Base-by-base conservation (phyloP, 768 basidiomycete genomes). In the Strobilomyces echinocephalus region DNA sequence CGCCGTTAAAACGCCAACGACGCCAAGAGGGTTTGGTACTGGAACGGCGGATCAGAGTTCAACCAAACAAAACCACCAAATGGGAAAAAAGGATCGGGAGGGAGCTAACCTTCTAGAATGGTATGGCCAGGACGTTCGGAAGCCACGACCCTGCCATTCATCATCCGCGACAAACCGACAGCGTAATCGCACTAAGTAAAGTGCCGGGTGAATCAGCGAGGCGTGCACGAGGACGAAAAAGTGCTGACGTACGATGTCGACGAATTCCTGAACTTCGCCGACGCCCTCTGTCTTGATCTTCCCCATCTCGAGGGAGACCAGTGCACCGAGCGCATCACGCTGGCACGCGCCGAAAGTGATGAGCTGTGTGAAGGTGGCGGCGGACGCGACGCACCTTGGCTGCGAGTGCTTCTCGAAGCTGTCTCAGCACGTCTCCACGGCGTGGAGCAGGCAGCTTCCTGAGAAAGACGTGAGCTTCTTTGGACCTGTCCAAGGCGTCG, bases 241-340 rank as follows among this genome's bases (percentile, higher is more conserved):
- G 31, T 28, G 34, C 48, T 14, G 76, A 2, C 88, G 65, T 67
- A 97, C 91, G 58, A 95, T 91, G 65, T 97, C 94, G 54, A 97
- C 81, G 63, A 95, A 92, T 72, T 95, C 93, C 66, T 95, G 91
- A 12, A 97, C 92, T 73, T 97, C 93, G 15, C 95, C 95, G 18
- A 85, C 75, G 24, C 95, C 95, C 68, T 97, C 95, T 15, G 88
- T 86, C 62, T 77, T 80, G 60, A 97, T 94, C 75, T 98, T 85
- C 16, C 95, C 90, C 89, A 92, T 91, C 68, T 91, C 90, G 14
- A 94, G 77, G 39, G 89, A 87, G 9, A 95, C 83, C 18, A 95
- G 77, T 12, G 87, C 84, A 46, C 92, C 92, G 5, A 95, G 78
- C 35, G 78, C 84, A 50, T 88, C 82, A 31, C 87, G 79, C 89